Evolutionary conservation across 768 basidiomycete genomes (phyloP), one percentile per base, ranked within the genome.

Genomic region (Exsudoporus frostii): DNA sequence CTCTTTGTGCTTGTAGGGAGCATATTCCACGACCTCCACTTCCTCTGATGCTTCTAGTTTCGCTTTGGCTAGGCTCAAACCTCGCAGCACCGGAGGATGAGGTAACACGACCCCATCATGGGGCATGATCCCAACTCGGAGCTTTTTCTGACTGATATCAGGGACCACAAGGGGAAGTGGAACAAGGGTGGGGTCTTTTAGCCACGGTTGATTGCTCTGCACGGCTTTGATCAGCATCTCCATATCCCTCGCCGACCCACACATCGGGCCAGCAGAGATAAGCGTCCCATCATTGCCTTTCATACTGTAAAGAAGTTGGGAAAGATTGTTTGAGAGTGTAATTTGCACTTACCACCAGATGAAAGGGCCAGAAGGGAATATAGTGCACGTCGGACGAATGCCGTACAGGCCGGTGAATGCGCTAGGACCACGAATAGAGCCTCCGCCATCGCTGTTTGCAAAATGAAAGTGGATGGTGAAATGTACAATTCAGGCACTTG

Each of bases 21-120:
- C 22, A 50, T 75, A 79, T 30, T 67, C 66, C 13, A 71, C 54
- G 42, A 77, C 67, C 53, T 71, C 73, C 47, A 69, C 73, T 47
- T 57, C 65, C 4, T 63, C 54, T 13, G 72, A 68, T 0, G 62
- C 65, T 36, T 59, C 60, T 36, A 81, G 60, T 15, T 70, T 75
- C 27, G 57, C 64, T 53, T 71, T 74, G 2, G 66, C 63, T 20
- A 69, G 50, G 29, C 71, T 61, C 49, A 82, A 53, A 5, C 76
- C 79, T 6, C 79, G 69, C 14, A 58, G 48, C 32, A 74, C 61
- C 0, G 80, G 79, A 19, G 79, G 75, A 11, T 72, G 69, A 7
- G 79, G 76, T 30, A 62, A 51, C 2, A 74, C 72, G 4, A 72
- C 56, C 2, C 60, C 69, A 49, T 80, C 75, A 50, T 71, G 63